phyloP scores from a whole-genome alignment of 1,284 basidiomycete genomes.

The Gymnopus androsaceus region DNA sequence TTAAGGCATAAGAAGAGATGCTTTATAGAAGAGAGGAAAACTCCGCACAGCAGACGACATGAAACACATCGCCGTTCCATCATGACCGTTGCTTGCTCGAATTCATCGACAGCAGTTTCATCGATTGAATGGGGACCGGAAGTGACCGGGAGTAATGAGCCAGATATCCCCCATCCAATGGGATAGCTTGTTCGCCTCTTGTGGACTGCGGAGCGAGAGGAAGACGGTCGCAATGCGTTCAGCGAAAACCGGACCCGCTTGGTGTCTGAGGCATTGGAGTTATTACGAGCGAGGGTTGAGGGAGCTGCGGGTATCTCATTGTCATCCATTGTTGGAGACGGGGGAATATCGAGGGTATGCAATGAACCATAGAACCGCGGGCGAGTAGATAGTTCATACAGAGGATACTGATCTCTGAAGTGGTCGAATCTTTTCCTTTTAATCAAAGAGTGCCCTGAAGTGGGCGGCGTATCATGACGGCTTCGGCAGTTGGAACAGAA shows the following conservation, averaged over 20 bases:
- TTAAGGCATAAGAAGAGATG: background rate
- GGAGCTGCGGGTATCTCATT: background rate
- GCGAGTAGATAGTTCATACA: background rate
- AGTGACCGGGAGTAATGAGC: background rate
- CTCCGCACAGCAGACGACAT: conserved; percentile 4
- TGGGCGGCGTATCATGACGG: background rate
- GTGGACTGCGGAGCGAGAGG: background rate
- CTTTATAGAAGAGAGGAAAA: background rate
- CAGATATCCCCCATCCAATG: background rate
- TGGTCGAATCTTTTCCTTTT: background rate
- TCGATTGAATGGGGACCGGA: background rate
- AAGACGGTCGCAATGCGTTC: background rate
- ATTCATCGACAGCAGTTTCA: background rate
- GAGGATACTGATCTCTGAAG: background rate
- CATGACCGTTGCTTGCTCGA: background rate
- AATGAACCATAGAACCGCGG: background rate
- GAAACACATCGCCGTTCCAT: background rate
- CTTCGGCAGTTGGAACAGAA: background rate
- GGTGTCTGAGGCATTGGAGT: background rate
- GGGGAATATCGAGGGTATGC: background rate
- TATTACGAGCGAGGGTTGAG: background rate
- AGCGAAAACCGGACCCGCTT: background rate
- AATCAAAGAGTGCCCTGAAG: background rate
- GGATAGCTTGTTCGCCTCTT: background rate
- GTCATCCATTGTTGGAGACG: too few relatives aligned